Conservation (phyloP, 768 basidiomycete species). For the Termitomyces sp. region DNA sequence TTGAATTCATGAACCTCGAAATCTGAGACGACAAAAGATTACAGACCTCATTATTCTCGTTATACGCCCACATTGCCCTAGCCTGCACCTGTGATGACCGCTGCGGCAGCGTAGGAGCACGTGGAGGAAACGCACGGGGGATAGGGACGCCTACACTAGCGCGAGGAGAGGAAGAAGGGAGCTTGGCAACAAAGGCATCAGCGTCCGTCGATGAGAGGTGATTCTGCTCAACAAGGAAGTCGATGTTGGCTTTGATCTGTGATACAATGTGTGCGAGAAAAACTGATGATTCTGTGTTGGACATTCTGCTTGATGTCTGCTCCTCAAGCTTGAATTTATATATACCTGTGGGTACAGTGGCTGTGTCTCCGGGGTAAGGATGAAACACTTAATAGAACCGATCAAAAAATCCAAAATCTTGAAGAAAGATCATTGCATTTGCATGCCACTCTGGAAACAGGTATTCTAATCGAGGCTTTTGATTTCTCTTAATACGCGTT, state of each 20-base stretch:
- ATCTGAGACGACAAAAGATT: background rate
- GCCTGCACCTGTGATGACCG: slow-evolving; percentile 28
- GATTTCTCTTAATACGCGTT: too few species aligned
- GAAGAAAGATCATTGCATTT: too few species aligned
- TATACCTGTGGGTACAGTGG: background rate
- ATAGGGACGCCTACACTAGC: background rate
- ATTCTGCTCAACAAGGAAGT: slow-evolving; percentile 51
- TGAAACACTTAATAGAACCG: too few species aligned
- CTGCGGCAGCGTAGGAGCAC: slow-evolving; percentile 8
- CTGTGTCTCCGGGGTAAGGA: background rate
- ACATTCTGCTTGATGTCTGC: background rate
- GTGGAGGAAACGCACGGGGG: background rate
- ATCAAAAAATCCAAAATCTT: too few species aligned
- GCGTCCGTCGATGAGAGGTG: slow-evolving; percentile 47
- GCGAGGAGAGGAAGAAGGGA: slow-evolving; percentile 22
- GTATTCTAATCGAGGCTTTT: too few species aligned
- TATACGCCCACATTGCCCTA: slow-evolving; percentile 62
- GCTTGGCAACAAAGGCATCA: slow-evolving; percentile 40
- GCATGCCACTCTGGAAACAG: too few species aligned
- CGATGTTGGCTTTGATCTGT: slow-evolving; percentile 50
- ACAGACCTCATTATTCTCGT: slow-evolving; percentile 48
- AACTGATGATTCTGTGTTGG: slow-evolving; percentile 28
- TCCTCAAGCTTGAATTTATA: background rate
- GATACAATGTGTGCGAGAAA: slow-evolving; percentile 54
- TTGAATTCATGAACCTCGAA: background rate